phyloP scores from a whole-genome alignment of 345 rosid genomes.

The Stellera chamaejasme region DNA sequence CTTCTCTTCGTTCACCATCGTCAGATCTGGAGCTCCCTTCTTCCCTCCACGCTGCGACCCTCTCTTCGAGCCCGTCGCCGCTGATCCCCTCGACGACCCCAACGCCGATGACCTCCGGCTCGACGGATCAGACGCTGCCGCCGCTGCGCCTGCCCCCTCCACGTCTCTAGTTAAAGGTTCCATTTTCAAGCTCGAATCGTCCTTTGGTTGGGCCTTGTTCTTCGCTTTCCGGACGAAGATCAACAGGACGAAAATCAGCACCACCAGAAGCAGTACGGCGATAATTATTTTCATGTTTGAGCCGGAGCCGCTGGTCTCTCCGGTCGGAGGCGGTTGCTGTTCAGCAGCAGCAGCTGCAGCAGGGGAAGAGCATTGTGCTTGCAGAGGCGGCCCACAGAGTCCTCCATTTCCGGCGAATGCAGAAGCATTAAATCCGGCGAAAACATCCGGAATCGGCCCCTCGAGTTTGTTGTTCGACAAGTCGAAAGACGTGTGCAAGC shows the following conservation, averaged over 20 bases:
- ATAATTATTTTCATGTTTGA: neutral
- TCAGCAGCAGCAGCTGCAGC: neutral
- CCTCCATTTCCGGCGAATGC: constrained; percentile 28
- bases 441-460: constrained; percentile 39
- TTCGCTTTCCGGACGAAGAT: too few relatives aligned
- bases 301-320: neutral
- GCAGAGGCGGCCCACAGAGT: constrained; percentile 44
- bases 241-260: constrained; percentile 6
- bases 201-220: constrained; percentile 8
- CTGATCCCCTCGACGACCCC: constrained; percentile 20
- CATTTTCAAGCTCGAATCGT: neutral
- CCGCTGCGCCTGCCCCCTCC: constrained; percentile 32
- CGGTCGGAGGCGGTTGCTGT: neutral
- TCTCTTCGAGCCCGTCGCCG: constrained; percentile 14
- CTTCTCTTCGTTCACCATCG: constrained; percentile 59
- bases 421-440: constrained; percentile 14
- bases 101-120: constrained; percentile 18
- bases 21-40: constrained; percentile 28
- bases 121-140: neutral
- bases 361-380: constrained; percentile 20
- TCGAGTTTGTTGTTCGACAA: constrained; percentile 46
- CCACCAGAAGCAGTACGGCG: constrained; percentile 18
- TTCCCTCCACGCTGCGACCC: constrained; percentile 25
- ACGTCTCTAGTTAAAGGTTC: constrained; percentile 29
- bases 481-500: constrained; percentile 24